phyloP scores from a whole-genome alignment of 2,329 filamentous ascomycete species.

The Rutstroemia sp. region DNA sequence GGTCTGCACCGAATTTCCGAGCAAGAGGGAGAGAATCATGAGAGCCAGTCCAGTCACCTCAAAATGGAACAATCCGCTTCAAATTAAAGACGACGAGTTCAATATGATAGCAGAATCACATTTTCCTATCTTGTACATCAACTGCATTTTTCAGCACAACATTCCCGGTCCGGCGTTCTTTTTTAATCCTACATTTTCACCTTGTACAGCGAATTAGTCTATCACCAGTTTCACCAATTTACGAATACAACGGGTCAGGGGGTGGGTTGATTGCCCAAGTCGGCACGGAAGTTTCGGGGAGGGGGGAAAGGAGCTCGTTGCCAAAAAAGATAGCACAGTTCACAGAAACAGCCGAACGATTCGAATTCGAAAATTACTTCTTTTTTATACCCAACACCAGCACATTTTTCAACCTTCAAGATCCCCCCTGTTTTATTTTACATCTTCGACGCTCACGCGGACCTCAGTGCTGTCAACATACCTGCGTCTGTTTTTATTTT shows the following conservation, averaged over 20 bases:
- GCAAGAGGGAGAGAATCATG: conserved; percentile 21
- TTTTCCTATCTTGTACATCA: conserved; percentile 1
- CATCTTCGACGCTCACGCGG: conserved; percentile 7
- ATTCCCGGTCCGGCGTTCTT: too few species aligned
- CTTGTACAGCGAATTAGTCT: too few species aligned
- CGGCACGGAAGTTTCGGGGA: too few species aligned
- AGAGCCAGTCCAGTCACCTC: conserved; percentile 13
- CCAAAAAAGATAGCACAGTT: not conserved
- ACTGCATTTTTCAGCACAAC: not conserved
- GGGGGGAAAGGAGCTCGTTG: too few species aligned
- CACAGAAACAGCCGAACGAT: not conserved
- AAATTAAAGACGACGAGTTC: conserved; percentile 7
- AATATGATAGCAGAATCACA: not conserved
- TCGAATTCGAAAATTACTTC: not conserved
- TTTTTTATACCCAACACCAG: conserved; percentile 7
- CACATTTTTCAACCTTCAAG: not conserved
- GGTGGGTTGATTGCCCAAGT: too few species aligned
- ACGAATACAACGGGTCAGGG: too few species aligned
- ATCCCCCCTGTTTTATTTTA: not conserved
- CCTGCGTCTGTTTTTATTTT: not conserved
- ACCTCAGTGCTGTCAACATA: not conserved
- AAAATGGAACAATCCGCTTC: conserved; percentile 29
- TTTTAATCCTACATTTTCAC: too few species aligned
- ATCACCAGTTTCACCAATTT: too few species aligned
- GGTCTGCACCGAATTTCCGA: conserved; percentile 32